Evolutionary conservation across 1,284 basidiomycete genomes (phyloP).

Genomic region (Microbotryum violaceum): DNA sequence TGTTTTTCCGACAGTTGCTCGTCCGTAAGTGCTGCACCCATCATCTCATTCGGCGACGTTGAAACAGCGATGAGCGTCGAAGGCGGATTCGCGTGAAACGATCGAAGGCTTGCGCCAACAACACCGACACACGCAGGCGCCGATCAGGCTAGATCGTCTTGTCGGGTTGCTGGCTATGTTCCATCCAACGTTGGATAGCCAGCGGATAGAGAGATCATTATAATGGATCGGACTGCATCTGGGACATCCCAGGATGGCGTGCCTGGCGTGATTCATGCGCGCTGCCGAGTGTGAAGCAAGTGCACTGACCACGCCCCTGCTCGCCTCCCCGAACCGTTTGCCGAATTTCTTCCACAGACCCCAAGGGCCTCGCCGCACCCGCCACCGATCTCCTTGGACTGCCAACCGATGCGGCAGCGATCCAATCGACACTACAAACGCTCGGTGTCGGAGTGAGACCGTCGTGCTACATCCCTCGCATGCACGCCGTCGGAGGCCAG

Average conservation of each 20-base stretch:
- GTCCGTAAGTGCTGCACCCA: conserved; percentile 4
- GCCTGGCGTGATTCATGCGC: neutral
- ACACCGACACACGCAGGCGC: no score
- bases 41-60: neutral
- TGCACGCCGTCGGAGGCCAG: conserved; percentile 24
- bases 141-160: no score
- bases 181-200: no score
- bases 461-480: conserved; percentile 29
- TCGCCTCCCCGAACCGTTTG: neutral
- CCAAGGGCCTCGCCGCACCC: conserved; percentile 18
- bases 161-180: no score
- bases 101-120: no score
- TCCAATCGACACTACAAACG: conserved; percentile 8
- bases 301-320: neutral
- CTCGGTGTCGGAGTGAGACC: conserved; percentile 31
- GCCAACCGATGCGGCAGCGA: conserved; percentile 17
- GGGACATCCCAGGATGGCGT: neutral
- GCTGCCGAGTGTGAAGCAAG: neutral
- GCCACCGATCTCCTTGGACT: conserved; percentile 28
- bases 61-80: neutral
- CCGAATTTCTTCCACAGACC: conserved; percentile 6
- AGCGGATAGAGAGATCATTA: no score
- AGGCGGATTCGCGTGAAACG: no score
- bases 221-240: neutral
- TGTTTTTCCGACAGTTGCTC: conserved; percentile 44